Evolutionary conservation across 139 green algal species (phyloP).

Genomic region (Coelastrella sp.): DNA sequence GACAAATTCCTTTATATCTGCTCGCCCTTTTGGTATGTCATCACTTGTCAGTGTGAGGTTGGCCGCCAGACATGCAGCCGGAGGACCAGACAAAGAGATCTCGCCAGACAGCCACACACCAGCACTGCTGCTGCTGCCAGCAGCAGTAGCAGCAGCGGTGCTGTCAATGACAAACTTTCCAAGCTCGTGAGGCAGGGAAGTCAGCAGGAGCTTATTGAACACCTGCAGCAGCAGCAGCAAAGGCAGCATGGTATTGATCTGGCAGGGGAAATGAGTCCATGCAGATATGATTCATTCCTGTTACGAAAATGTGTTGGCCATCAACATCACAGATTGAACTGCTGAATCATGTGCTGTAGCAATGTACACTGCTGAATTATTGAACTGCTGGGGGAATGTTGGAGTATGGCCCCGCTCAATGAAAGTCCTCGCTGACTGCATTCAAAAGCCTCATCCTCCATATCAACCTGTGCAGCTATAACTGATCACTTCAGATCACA

Average conservation of each 20-base stretch:
- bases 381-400: too few species aligned
- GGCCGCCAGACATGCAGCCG: conserved; percentile 27
- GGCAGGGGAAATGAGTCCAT: too few species aligned
- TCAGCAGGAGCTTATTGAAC: conserved; percentile 59
- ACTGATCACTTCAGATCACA: too few species aligned
- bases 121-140: conserved; percentile 13
- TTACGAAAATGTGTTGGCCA: too few species aligned
- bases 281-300: too few species aligned
- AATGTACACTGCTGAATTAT: too few species aligned
- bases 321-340: too few species aligned
- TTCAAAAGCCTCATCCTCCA: too few species aligned
- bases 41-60: neutral
- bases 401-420: too few species aligned
- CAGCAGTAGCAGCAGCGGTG: conserved; percentile 26
- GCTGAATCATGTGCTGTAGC: too few species aligned
- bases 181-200: conserved; percentile 68
- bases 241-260: neutral
- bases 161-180: conserved; percentile 69
- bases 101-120: conserved; percentile 22
- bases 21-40: neutral
- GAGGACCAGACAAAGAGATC: conserved; percentile 1
- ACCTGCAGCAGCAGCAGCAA: conserved; percentile 48
- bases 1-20: conserved; percentile 27
- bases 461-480: neutral
- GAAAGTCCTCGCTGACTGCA: too few species aligned